Base-by-base conservation (phyloP, 1,284 basidiomycete species). In the Coniferiporia weirii region DNA sequence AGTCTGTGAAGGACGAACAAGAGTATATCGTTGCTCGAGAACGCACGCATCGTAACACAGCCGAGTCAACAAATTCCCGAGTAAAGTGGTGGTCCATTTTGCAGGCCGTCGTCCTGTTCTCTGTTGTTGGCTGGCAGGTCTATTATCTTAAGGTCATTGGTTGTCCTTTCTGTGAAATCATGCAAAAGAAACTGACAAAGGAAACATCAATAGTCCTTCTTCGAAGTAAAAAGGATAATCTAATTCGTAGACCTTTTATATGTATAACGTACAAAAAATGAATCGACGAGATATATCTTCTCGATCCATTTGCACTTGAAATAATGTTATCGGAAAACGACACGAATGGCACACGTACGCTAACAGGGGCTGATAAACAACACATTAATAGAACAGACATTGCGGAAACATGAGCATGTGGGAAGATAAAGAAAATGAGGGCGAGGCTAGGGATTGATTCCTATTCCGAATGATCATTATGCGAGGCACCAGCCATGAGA, bases 31-130 rank as follows among this genome's bases (percentile, higher is more conserved):
- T 97, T 43, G 87, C 98, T 47, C 82, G 97, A 49, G 97, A 99
- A 74, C 83, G 85, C 57, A 88, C 90, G 35, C 97, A 99, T 72
- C 80, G 97, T 61, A 91, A 99, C 72, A 99, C 93, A 1, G 93
- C 93, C 19, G 93, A 95, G 74, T 94, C 92, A 3, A 95, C 93
- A 67, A 99, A 99, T 71, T 84, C 91, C 40, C 86, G 97, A 46
- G 95, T 99, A 61, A 99, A 98, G 75, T 99, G 93, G 93, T 99
- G 97, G 97, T 96, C 93, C 10, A 87, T 99, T 63, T 73, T 94
- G 12, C 97, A 99, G 73, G 83, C 89, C 15, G 70, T 90, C 52
- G 89, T 99, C 34, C 78, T 99, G 48, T 88, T 98, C 67, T 80
- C 84, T 13, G 91, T 98, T 0, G 95, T 97, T 62, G 94, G 82